Percentiles rank a stretch among this genome's conserved stretches.
Evolutionary conservation across 371 early-diverging fungal genomes (phyloP).

Genomic region (Batkoa obscura): DNA sequence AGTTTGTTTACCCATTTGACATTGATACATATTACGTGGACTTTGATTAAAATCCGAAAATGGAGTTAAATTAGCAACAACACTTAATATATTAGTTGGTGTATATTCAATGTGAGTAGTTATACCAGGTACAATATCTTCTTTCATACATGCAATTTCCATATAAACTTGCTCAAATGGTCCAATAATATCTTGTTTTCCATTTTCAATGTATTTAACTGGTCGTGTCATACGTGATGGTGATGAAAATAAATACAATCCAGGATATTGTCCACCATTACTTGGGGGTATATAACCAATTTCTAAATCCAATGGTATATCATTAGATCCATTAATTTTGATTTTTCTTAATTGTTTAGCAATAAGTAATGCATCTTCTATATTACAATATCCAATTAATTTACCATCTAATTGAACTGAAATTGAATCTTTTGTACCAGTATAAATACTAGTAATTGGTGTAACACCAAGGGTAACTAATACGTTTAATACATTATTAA

Average conservation of each 20-base stretch:
- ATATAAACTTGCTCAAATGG: constrained; percentile 97
- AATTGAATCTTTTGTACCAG: constrained; percentile 32
- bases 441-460: constrained; percentile 34
- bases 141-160: constrained; percentile 90
- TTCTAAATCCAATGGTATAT: constrained; percentile 58
- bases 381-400: constrained; percentile 76
- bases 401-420: constrained; percentile 87
- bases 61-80: constrained; percentile 96
- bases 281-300: constrained; percentile 78
- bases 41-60: constrained; percentile 98
- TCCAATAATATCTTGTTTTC: constrained; percentile 72
- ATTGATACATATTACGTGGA: constrained; percentile 99
- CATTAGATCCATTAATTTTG: constrained; percentile 14
- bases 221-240: constrained; percentile 92
- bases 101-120: constrained; percentile 87
- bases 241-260: constrained; percentile 78
- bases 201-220: constrained; percentile 71
- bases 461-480: constrained; percentile 62
- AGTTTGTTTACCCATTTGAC: constrained; percentile 99
- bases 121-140: constrained; percentile 67
- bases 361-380: constrained; percentile 38
- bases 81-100: constrained; percentile 86
- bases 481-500: constrained; percentile 32
- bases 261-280: constrained; percentile 88
- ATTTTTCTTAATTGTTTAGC: constrained; percentile 54